Percentiles rank a stretch among this genome's conserved stretches.
Conservation (phyloP, 2,329 filamentous ascomycete species). For the Sporothrix variecibatus region DNA sequence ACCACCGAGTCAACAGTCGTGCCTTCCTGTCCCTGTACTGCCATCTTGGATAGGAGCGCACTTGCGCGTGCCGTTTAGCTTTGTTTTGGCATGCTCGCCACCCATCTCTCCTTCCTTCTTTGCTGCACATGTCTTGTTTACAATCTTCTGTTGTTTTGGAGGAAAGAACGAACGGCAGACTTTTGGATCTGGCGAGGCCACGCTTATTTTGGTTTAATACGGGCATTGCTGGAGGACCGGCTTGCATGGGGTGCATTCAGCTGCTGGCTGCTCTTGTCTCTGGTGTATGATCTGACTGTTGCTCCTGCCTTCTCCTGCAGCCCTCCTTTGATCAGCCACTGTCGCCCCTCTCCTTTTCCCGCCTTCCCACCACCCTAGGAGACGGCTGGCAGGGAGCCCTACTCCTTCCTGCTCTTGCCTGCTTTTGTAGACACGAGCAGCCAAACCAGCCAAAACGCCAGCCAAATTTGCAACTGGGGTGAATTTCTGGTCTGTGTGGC, state of each 20-base stretch:
- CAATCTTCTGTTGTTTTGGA: background rate
- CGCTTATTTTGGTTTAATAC: background rate
- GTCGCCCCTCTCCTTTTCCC: constrained; percentile 20
- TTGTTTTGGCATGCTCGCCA: background rate
- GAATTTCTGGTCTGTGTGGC: constrained; percentile 27
- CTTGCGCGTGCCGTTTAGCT: background rate
- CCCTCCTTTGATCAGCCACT: constrained; percentile 10
- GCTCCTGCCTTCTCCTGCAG: constrained; percentile 8
- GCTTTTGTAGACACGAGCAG: constrained; percentile 12
- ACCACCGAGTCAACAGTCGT: background rate
- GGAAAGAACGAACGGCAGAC: constrained; percentile 1
- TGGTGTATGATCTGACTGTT: constrained; percentile 2
- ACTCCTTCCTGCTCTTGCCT: background rate
- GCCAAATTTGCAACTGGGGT: constrained; percentile 23
- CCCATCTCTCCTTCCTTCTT: background rate
- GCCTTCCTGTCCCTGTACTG: background rate
- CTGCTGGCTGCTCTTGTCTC: background rate
- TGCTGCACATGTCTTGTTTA: constrained; percentile 13
- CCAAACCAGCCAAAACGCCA: constrained; percentile 10
- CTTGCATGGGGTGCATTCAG: background rate
- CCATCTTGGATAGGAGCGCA: background rate
- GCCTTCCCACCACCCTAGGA: constrained; percentile 16
- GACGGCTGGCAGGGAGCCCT: constrained; percentile 14
- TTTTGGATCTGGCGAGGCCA: background rate
- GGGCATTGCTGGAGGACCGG: background rate